Evolutionary conservation across 345 rosid species (phyloP), one percentile per base, ranked within the genome.

Genomic region (Gossypium longicalyx): DNA sequence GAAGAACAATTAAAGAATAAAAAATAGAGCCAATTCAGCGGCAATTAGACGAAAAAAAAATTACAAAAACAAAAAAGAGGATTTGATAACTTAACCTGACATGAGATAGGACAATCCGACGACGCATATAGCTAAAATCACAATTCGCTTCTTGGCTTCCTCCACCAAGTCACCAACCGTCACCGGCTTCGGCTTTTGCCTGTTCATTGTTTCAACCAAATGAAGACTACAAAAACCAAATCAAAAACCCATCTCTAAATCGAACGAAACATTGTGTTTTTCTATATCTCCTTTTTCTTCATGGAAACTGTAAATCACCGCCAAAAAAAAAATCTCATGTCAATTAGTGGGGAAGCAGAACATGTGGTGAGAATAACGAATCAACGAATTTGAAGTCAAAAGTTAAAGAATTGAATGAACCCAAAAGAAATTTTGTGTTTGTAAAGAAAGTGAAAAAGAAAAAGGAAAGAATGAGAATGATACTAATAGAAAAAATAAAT

Each of bases 71-170:
- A 63, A 17, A 66, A 64, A 44, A 51, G 10, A 64, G 29, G 20
- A 3, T 58, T 29, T 27, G 58, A 19, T 41, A 73, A 86, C 91
- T 90, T 83, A 70, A 96, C 99, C 75, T 1, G 97, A 93, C 93
- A 96, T 85, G 76, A 96, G 81, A 79, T 93, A 93, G 2, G 99
- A 96, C 62, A 96, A 88, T 77, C 99, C 98, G 53, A 91, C 83
- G 70, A 93, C 93, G 83, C 97, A 96, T 72, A 96, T 85, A 57
- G 78, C 90, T 85, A 96, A 79, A 76, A 96, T 76, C 65, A 93
- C 97, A 69, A 88, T 82, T 80, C 99, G 86, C 85, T 93, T 96
- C 90, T 93, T 93, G 57, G 91, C 98, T 81, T 96, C 99, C 82
- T 96, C 99, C 60, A 91, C 89, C 79, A 96, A 75, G 87, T 96